Evolutionary conservation across 1,284 basidiomycete species (phyloP).

Genomic region (Entoloma clypeatum): DNA sequence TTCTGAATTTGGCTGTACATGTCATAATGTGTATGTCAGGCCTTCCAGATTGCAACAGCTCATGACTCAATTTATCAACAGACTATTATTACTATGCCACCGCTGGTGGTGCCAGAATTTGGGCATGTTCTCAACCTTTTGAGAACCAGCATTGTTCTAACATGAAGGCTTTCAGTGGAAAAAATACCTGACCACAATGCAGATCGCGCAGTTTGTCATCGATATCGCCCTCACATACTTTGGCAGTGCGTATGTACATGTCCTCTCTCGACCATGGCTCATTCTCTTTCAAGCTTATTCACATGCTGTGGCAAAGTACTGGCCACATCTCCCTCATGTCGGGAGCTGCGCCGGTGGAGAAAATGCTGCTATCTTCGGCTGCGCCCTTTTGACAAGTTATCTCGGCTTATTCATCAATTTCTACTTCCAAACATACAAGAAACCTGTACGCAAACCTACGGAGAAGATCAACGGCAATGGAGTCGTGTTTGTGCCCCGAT

Average conservation of each 20-base stretch:
- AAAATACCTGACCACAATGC: slow-evolving; percentile 92
- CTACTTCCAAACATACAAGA: slow-evolving; percentile 82
- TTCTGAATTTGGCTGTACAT: slow-evolving; percentile 91
- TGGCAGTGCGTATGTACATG: slow-evolving; percentile 67
- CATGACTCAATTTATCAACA: slow-evolving; percentile 27
- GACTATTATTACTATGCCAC: slow-evolving; percentile 99
- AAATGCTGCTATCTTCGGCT: slow-evolving; percentile 85
- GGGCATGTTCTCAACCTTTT: slow-evolving; percentile 57
- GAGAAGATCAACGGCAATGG: slow-evolving; percentile 42
- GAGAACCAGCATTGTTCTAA: slow-evolving; percentile 2
- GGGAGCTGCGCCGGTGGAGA: slow-evolving; percentile 90
- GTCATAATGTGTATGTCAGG: slow-evolving; percentile 94
- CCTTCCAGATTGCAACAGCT: slow-evolving; percentile 1
- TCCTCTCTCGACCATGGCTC: slow-evolving; percentile 8
- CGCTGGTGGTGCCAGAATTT: slow-evolving; percentile 91
- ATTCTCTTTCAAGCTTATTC: slow-evolving; percentile 64
- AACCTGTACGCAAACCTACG: slow-evolving; percentile 44
- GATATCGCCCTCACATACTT: slow-evolving; percentile 90
- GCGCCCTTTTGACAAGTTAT: slow-evolving; percentile 84
- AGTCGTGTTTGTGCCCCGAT: too few species aligned
- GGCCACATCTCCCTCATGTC: slow-evolving; percentile 58
- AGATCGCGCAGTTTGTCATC: slow-evolving; percentile 93
- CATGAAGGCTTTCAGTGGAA: slow-evolving; percentile 69
- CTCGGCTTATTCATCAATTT: slow-evolving; percentile 90
- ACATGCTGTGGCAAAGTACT: slow-evolving; percentile 73